A percentile compares a stretch with the other conserved stretches of the same genome.
These are phyloP conservation scores for Syzygium oleosum DNA, from an alignment of 345 rosid species.

Conservation along the genomic window DNA sequence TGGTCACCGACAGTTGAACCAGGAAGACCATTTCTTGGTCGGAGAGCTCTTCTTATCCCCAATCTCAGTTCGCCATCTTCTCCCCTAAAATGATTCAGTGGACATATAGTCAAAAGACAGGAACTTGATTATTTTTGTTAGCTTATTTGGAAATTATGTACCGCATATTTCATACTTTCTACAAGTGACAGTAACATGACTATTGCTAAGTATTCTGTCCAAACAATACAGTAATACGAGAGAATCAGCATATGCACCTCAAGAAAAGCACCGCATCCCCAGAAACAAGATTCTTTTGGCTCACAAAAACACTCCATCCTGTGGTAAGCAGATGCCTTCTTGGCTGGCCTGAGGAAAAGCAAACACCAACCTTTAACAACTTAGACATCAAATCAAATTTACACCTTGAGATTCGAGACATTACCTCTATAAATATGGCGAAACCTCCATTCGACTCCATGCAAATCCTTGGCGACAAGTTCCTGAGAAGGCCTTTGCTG, in stretches of 20 bases:
- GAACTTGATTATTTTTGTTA: neutral
- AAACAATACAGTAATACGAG: neutral
- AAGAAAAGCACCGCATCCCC: conserved; percentile 94
- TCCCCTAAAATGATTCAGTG: conserved; percentile 35
- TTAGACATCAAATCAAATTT: neutral
- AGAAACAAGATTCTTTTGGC: conserved; percentile 81
- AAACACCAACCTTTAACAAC: conserved; percentile 7
- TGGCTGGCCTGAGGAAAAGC: conserved; percentile 69
- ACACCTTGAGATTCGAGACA: neutral
- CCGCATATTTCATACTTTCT: neutral
- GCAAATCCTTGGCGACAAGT: conserved; percentile 80
- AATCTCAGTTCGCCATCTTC: conserved; percentile 75
- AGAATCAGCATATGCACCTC: conserved; percentile 33
- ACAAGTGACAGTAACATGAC: neutral
- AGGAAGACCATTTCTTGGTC: conserved; percentile 77
- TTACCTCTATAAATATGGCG: conserved; percentile 86
- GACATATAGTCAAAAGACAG: neutral
- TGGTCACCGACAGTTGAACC: conserved; percentile 47
- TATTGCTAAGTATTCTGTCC: neutral
- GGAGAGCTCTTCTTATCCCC: conserved; percentile 69
- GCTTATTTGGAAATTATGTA: neutral
- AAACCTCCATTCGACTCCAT: conserved; percentile 86
- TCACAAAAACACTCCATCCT: conserved; percentile 94
- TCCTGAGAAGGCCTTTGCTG: conserved; percentile 92
- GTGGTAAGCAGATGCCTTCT: conserved; percentile 96